Evolutionary conservation across 441 rosid genomes (phyloP), one percentile per base, ranked within the genome.

Genomic region (Francoa sonchifolia): DNA sequence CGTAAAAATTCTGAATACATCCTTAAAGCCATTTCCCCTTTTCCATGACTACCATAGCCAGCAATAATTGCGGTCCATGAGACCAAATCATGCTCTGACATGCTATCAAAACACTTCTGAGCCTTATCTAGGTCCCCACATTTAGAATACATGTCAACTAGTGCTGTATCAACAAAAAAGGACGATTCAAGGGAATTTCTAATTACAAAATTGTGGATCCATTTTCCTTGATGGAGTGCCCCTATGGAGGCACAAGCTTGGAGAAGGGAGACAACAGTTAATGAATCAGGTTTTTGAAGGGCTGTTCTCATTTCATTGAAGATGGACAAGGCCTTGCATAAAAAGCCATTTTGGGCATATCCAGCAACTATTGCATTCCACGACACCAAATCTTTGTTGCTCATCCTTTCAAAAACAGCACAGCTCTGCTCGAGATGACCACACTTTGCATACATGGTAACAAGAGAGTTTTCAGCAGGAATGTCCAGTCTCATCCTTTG

Each of bases 321-420:
- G 52, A 65, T 52, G 11, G 47, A 40, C 47, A 71, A 42, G 26
- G 76, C 71, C 27, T 67, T 50, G 1, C 39, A 17, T 34, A 71
- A 42, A 46, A 71, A 45, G 37, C 68, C 76, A 36, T 52, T 63
- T 50, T 62, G 77, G 18, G 69, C 76, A 67, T 61, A 61, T 26
- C 71, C 86, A 2, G 72, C 51, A 27, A 74, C 67, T 42, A 77
- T 48, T 8, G 86, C 79, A 60, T 77, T 77, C 86, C 86, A 74
- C 4, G 86, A 71, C 35, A 77, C 65, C 21, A 55, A 33, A 48
- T 74, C 74, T 55, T 55, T 67, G 39, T 44, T 36, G 12, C 42
- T 48, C 71, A 74, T 63, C 51, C 29, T 23, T 51, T 67, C 47
- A 37, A 74, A 74, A 40, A 74, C 66, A 21, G 42, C 34, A 34